Conservation (phyloP, 768 basidiomycete species). For the Rhodotorula paludigena region DNA sequence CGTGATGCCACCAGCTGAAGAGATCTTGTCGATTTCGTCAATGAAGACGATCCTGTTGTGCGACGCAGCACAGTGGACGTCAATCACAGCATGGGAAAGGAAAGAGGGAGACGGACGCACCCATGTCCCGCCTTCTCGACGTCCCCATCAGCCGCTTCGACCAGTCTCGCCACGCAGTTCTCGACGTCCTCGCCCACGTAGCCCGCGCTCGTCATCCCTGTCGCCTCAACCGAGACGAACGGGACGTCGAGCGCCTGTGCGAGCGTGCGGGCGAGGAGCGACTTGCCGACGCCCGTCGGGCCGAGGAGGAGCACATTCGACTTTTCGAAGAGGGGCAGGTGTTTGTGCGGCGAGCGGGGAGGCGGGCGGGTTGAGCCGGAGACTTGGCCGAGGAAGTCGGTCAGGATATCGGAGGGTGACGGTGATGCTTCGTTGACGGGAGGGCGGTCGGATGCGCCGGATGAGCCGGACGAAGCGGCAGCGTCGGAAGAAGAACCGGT, state of each 20-base stretch:
- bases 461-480: no score
- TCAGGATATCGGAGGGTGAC: constrained; percentile 1
- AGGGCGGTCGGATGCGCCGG: background rate
- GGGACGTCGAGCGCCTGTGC: constrained; percentile 87
- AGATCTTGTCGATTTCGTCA: constrained; percentile 92
- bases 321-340: constrained; percentile 58
- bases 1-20: constrained; percentile 54
- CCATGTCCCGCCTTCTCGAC: constrained; percentile 67
- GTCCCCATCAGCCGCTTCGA: constrained; percentile 88
- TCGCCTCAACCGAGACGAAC: constrained; percentile 89
- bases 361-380: background rate
- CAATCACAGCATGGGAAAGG: background rate
- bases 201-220: constrained; percentile 74
- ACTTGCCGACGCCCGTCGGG: constrained; percentile 43
- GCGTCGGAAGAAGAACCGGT: background rate
- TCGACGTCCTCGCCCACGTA: constrained; percentile 96
- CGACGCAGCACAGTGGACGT: no score
- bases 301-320: constrained; percentile 84
- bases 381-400: constrained; percentile 21
- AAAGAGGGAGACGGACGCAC: constrained; percentile 40
- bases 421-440: background rate
- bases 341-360: background rate
- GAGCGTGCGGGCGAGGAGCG: constrained; percentile 81
- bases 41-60: constrained; percentile 67
- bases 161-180: constrained; percentile 74